Percentiles rank a stretch among this genome's conserved stretches.
Evolutionary conservation across 208 protist species (phyloP).

Genomic region (Crithidia thermophila): DNA sequence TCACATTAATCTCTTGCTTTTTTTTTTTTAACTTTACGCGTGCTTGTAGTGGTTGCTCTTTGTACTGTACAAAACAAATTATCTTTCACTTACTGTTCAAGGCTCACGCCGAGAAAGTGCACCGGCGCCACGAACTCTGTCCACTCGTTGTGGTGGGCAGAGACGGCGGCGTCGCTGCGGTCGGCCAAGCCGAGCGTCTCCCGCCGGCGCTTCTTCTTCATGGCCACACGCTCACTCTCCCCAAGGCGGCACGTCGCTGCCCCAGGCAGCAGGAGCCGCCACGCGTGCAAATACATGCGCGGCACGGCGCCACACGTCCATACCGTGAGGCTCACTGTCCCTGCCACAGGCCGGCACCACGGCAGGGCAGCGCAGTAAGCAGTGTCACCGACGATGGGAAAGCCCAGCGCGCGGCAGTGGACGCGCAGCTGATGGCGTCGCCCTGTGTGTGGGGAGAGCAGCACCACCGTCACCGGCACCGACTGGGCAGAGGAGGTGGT

Average conservation of each 20-base stretch:
- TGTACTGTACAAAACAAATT: slow-evolving; percentile 10
- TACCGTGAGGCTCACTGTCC: not conserved
- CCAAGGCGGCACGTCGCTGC: slow-evolving; percentile 15
- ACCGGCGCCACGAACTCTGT: slow-evolving; percentile 45
- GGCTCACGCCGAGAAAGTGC: slow-evolving; percentile 9
- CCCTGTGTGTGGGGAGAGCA: slow-evolving; percentile 69
- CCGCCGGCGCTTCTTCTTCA: slow-evolving; percentile 66
- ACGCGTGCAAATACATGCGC: slow-evolving; percentile 85
- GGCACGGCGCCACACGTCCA: slow-evolving; percentile 17
- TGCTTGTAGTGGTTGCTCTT: too few species aligned
- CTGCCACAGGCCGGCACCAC: slow-evolving; percentile 12
- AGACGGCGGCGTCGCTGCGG: slow-evolving; percentile 2
- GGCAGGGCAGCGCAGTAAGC: slow-evolving; percentile 40
- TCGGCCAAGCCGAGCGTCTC: slow-evolving; percentile 50
- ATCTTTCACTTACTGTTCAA: not conserved
- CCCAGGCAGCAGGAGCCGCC: slow-evolving; percentile 59
- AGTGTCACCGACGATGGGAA: slow-evolving; percentile 86
- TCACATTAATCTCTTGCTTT: too few species aligned
- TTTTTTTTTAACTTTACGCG: too few species aligned
- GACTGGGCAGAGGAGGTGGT: not conserved
- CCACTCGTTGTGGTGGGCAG: slow-evolving; percentile 21
- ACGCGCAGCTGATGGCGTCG: slow-evolving; percentile 90
- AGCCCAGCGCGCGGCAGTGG: slow-evolving; percentile 78
- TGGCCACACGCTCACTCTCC: slow-evolving; percentile 38
- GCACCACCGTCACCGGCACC: slow-evolving; percentile 63